Conservation (phyloP, 208 protist species). For the Leishmania lainsoni region DNA sequence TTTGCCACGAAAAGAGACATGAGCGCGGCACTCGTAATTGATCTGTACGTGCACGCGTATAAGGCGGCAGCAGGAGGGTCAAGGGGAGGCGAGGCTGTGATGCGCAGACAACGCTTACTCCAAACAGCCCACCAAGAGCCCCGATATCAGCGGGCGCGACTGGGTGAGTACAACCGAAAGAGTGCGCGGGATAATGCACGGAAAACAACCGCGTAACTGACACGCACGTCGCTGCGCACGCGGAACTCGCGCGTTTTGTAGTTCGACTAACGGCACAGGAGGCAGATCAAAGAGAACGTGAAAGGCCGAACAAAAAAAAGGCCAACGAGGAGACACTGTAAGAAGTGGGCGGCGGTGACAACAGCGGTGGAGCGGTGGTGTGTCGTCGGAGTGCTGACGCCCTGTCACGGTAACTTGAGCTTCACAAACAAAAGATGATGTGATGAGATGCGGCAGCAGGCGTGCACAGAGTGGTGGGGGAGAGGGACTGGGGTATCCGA, state of each 20-base stretch:
- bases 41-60: background rate
- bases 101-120: background rate
- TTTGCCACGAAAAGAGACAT: conserved; percentile 85
- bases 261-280: background rate
- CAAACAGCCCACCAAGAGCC: background rate
- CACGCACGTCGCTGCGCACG: background rate
- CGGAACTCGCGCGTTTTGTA: background rate
- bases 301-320: background rate
- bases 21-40: background rate
- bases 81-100: background rate
- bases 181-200: background rate
- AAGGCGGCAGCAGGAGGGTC: background rate
- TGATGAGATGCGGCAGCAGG: background rate
- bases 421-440: background rate
- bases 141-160: background rate
- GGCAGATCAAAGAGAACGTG: background rate
- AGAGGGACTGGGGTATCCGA: background rate
- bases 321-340: background rate
- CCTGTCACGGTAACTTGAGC: background rate
- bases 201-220: background rate
- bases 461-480: background rate
- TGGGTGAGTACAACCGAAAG: background rate
- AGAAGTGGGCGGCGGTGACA: background rate
- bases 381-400: background rate
- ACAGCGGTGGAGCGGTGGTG: background rate